These are phyloP conservation scores for Fusarium sp. DNA, from an alignment of 2,329 filamentous ascomycete species.

Conservation along the genomic window DNA sequence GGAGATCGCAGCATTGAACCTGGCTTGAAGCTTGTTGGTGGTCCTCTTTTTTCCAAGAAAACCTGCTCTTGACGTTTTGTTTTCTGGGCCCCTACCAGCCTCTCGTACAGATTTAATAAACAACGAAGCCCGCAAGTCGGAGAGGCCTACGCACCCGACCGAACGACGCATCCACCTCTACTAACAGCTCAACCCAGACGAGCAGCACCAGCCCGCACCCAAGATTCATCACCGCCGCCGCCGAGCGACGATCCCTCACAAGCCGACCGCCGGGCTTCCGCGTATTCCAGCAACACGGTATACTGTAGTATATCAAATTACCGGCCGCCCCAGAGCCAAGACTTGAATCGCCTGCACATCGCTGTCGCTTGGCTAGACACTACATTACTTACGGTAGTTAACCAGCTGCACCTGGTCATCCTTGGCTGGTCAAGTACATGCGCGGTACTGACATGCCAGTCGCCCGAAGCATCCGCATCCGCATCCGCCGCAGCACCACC, in stretches of 20 bases:
- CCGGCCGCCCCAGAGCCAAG: constrained; percentile 41
- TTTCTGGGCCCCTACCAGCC: constrained; percentile 43
- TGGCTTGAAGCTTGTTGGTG: constrained; percentile 42
- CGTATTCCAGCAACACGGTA: constrained; percentile 24
- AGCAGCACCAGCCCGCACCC: constrained; percentile 6
- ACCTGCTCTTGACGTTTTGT: constrained; percentile 44
- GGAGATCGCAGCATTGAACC: constrained; percentile 36
- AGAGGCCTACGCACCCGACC: constrained; percentile 5
- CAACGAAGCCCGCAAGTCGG: constrained; percentile 39
- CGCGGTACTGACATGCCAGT: constrained; percentile 46
- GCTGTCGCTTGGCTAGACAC: constrained; percentile 35
- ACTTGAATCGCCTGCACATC: constrained; percentile 24
- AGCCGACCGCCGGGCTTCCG: constrained; percentile 35
- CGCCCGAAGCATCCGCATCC: constrained; percentile 46
- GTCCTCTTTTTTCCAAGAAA: constrained; percentile 47
- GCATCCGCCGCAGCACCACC: constrained; percentile 48
- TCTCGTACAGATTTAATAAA: constrained; percentile 45
- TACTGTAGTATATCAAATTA: constrained; percentile 31
- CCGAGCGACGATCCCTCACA: constrained; percentile 35
- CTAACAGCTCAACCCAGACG: constrained; percentile 20
- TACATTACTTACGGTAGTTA: constrained; percentile 35
- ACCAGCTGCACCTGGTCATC: constrained; percentile 38
- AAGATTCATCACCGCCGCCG: constrained; percentile 27
- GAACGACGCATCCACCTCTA: constrained; percentile 26
- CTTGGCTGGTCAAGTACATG: constrained; percentile 41